Evolutionary conservation across 2,329 filamentous ascomycete genomes (phyloP).

Genomic region (Emergomyces africanus): DNA sequence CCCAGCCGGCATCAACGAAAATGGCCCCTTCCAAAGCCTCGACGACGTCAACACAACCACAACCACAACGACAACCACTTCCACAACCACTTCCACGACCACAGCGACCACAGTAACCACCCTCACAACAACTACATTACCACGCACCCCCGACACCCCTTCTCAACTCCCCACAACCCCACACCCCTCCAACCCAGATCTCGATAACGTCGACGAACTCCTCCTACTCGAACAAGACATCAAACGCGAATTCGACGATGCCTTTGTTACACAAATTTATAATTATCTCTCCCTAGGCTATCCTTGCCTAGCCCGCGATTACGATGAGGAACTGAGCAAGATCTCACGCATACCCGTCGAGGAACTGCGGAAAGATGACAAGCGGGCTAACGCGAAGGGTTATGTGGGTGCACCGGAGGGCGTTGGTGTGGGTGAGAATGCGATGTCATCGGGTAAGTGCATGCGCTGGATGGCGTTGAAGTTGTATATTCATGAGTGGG

Average conservation of each 20-base stretch:
- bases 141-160: background rate
- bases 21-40: constrained; percentile 1
- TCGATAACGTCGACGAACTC: constrained; percentile 5
- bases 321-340: constrained; percentile 72
- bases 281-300: constrained; percentile 93
- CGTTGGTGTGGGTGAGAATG: constrained; percentile 13
- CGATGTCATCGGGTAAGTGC: constrained; percentile 39
- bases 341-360: constrained; percentile 58
- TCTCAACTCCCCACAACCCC: constrained; percentile 7
- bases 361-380: constrained; percentile 61
- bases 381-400: constrained; percentile 51
- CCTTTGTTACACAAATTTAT: constrained; percentile 89
- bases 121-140: background rate
- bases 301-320: constrained; percentile 68
- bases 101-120: background rate
- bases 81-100: background rate
- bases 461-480: constrained; percentile 73
- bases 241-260: constrained; percentile 60
- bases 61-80: no score
- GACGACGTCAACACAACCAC: background rate
- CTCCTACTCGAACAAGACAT: constrained; percentile 21
- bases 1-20: constrained; percentile 10
- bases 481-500: constrained; percentile 81
- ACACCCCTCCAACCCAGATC: background rate
- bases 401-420: constrained; percentile 47